Evolutionary conservation across 1,284 basidiomycete species (phyloP), one percentile per base, ranked within the genome.

Genomic region (Pseudozyma hubeiensis): DNA sequence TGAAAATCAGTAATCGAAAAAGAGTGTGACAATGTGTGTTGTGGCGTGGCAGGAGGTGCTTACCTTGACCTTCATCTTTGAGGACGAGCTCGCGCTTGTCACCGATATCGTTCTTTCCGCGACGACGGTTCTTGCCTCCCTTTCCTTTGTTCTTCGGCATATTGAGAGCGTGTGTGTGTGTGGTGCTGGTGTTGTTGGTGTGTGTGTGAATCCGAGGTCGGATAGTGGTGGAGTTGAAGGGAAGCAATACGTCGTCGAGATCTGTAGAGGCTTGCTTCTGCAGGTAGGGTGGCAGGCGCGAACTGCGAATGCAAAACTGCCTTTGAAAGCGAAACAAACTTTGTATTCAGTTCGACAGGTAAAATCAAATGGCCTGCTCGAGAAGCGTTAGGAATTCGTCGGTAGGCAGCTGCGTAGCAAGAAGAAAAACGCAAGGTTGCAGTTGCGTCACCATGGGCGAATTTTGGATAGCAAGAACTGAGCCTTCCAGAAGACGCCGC

Each of bases 11-110:
- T 37, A 16, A 2, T 7, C 16, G 40, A 7, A 10, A 14, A 7
- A 14, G 40, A n/a, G 10, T 14, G 40, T 13, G 11, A 19, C 16
- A 41, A 31, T 16, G 41, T n/a, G 5, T 33, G 49, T 35, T 17
- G 39, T 13, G 16, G 17, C 33, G 24, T 9, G 6, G 35, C 8
- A 17, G 30, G 33, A 7, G 43, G 5, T 24, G 85, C 86, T 56
- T 58, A 89, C 89, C 88, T 87, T 99, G 97, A 14, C 96, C 96
- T 83, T 99, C 97, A 86, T 99, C 96, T 84, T 94, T 93, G 89
- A 99, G 98, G 52, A 98, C 94, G 51, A 99, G 90, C 86, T 99
- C 97, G 81, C 97, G 92, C 89, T 98, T 99, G 87, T 97, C 94
- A 77, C 92, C 92, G 74, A 97, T 94, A 87, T 99, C 96, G 87